These are phyloP conservation scores for Rhizophora mangle DNA, from an alignment of 345 rosid genomes.

Conservation along the genomic window DNA sequence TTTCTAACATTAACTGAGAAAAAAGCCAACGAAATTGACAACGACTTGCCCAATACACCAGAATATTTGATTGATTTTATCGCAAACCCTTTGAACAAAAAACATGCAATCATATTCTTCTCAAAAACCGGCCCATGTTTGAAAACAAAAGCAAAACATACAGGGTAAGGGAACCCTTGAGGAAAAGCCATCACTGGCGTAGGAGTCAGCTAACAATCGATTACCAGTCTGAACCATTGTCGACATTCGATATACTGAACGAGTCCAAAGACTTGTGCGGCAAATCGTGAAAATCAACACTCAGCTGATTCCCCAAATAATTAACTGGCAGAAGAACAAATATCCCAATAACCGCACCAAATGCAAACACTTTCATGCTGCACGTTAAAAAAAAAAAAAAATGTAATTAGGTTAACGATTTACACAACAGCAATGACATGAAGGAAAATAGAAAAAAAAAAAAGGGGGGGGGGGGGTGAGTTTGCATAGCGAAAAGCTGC, in stretches of 20 bases:
- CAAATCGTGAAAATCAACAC: slow-evolving; percentile 51
- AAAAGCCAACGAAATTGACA: neutral
- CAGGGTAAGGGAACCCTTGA: neutral
- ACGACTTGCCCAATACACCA: neutral
- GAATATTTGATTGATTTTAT: neutral
- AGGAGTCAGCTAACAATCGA: neutral
- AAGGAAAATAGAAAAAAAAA: neutral
- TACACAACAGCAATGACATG: neutral
- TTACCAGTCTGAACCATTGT: slow-evolving; percentile 80
- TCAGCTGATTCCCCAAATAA: slow-evolving; percentile 68
- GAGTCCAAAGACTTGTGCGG: slow-evolving; percentile 66
- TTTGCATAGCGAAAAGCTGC: neutral
- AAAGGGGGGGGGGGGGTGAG: neutral
- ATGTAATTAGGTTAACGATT: neutral
- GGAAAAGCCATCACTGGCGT: neutral
- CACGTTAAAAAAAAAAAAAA: slow-evolving; percentile 22
- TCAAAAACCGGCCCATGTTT: neutral
- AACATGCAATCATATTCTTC: neutral
- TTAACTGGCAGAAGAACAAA: slow-evolving; percentile 78
- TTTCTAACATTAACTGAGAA: neutral
- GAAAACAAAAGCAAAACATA: neutral
- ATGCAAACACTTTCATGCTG: slow-evolving; percentile 67
- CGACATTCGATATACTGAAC: slow-evolving; percentile 82
- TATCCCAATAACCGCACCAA: slow-evolving; percentile 66
- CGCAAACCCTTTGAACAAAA: too few relatives aligned